A percentile compares a stretch with the other conserved stretches of the same genome.
These are phyloP conservation scores for Oryza rufipogon DNA, from an alignment of 176 grass and related monocot genomes.

Conservation along the genomic window DNA sequence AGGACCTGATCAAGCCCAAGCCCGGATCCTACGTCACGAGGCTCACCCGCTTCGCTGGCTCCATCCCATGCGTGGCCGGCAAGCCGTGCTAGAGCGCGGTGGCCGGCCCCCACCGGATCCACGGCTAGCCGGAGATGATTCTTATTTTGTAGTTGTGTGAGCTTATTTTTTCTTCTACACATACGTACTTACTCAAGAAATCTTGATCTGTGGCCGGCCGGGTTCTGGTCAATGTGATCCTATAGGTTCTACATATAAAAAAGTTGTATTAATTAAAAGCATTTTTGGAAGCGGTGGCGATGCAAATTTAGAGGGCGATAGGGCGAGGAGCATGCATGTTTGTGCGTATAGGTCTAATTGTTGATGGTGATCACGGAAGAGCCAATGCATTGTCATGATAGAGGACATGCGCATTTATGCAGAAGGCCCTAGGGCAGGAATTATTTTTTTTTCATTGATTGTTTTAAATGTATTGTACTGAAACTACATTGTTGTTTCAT, in stretches of 20 bases:
- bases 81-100: conserved; percentile 51
- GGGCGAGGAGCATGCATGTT: not conserved
- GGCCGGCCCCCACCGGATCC: too few species aligned
- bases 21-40: conserved; percentile 56
- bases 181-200: conserved; percentile 24
- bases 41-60: conserved; percentile 66
- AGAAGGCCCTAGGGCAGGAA: too few species aligned
- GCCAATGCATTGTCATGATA: not conserved
- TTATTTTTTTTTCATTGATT: too few species aligned
- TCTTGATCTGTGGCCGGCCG: conserved; percentile 29
- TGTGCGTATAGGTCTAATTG: not conserved
- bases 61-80: conserved; percentile 51
- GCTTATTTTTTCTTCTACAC: not conserved
- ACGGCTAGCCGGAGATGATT: not conserved
- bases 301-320: conserved; percentile 2
- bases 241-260: not conserved
- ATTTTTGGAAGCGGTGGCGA: not conserved
- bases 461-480: too few species aligned
- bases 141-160: conserved; percentile 4
- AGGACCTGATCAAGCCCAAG: conserved; percentile 68
- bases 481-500: too few species aligned
- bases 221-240: conserved; percentile 5
- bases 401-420: too few species aligned
- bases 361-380: not conserved
- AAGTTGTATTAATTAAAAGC: not conserved